Evolutionary conservation across 2,329 filamentous ascomycete species (phyloP).

Genomic region (Stylonectria norvegica): DNA sequence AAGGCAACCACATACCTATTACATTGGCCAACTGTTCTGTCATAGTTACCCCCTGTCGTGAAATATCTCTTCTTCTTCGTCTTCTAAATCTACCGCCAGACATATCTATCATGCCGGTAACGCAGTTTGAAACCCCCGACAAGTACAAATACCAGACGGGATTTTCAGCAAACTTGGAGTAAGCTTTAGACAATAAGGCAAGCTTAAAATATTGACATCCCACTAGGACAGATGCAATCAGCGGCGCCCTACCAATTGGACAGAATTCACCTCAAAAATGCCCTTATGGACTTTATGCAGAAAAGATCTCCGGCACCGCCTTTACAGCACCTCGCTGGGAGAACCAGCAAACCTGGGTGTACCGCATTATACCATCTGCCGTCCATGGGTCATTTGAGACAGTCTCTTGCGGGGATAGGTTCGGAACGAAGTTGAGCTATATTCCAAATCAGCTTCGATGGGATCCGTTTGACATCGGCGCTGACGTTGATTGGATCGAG

Average conservation of each 20-base stretch:
- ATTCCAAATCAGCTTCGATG: slow-evolving; percentile 77
- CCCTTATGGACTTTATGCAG: slow-evolving; percentile 74
- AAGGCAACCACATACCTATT: too few species aligned
- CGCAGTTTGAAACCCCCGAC: slow-evolving; percentile 46
- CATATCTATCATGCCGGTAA: slow-evolving; percentile 45
- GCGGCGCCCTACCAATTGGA: slow-evolving; percentile 69
- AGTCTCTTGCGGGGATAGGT: too few species aligned
- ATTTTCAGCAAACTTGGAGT: slow-evolving; percentile 77
- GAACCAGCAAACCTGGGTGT: slow-evolving; percentile 71
- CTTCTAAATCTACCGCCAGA: too few species aligned
- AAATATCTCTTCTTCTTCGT: too few species aligned
- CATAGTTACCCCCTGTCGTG: too few species aligned
- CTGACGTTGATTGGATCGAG: slow-evolving; percentile 51
- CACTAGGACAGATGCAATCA: slow-evolving; percentile 68
- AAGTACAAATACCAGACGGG: slow-evolving; percentile 75
- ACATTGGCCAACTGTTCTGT: too few species aligned
- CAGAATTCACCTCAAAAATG: slow-evolving; percentile 82
- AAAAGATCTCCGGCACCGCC: slow-evolving; percentile 70
- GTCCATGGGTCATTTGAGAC: slow-evolving; percentile 43
- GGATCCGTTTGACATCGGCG: slow-evolving; percentile 74
- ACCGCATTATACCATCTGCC: slow-evolving; percentile 64
- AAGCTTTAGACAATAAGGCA: slow-evolving; percentile 28
- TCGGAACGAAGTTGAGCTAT: slow-evolving; percentile 31
- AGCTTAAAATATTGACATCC: slow-evolving; percentile 1
- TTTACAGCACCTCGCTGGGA: slow-evolving; percentile 68